Evolutionary conservation across 139 green algal species (phyloP).

Genomic region (Chlamydomonas urium): DNA sequence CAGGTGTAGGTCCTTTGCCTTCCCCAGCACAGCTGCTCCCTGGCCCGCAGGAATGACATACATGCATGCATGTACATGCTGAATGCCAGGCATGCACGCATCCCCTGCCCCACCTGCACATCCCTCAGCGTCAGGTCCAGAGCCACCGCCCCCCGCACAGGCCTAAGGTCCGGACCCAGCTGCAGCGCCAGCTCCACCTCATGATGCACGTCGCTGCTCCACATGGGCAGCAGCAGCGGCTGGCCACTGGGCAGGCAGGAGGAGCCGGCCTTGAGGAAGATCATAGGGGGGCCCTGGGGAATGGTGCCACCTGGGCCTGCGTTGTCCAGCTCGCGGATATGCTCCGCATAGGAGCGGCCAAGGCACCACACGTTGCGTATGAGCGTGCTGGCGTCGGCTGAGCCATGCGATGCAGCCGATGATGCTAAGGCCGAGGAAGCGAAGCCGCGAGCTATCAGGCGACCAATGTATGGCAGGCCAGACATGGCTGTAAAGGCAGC

Average conservation of each 20-base stretch:
- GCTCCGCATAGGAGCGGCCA: conserved; percentile 38
- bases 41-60: no score
- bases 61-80: no score
- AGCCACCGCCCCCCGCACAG: conserved; percentile 21
- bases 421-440: no score
- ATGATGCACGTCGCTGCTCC: neutral
- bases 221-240: neutral
- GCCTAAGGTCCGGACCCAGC: conserved; percentile 26
- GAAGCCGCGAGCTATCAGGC: no score
- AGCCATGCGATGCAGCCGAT: no score
- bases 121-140: conserved; percentile 34
- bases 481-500: no score
- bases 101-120: conserved; percentile 21
- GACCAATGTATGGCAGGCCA: no score
- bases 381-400: no score
- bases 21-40: no score
- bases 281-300: neutral
- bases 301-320: neutral
- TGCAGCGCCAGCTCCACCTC: conserved; percentile 31
- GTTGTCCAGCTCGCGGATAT: conserved; percentile 39
- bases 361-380: conserved; percentile 73
- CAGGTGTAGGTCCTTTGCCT: no score
- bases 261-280: neutral
- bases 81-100: no score
- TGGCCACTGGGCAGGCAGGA: neutral